phyloP scores from a whole-genome alignment of 345 rosid genomes.

The Carallia brachiata region DNA sequence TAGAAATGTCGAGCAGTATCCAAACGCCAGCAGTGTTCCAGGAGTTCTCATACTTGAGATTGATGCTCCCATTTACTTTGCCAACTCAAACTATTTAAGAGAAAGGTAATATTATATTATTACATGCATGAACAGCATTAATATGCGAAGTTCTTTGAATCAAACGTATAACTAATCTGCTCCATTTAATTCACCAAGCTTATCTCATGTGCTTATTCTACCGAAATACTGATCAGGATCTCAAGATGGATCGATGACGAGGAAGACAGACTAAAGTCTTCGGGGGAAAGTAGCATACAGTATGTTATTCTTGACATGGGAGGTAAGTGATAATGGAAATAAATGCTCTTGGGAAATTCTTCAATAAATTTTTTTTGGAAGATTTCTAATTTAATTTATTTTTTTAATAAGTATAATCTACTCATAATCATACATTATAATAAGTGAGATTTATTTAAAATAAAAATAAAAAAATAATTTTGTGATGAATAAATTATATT shows the following conservation, averaged over 20 bases:
- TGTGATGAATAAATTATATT: no score
- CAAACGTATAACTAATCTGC: not conserved
- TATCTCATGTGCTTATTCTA: not conserved
- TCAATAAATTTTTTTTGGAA: no score
- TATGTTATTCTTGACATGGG: slow-evolving; percentile 71
- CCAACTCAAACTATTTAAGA: slow-evolving; percentile 76
- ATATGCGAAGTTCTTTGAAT: no score
- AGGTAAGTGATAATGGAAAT: slow-evolving; percentile 32
- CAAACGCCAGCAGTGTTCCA: slow-evolving; percentile 47
- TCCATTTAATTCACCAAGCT: not conserved
- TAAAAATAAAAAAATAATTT: no score
- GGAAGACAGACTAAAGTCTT: slow-evolving; percentile 59
- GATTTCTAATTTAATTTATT: no score
- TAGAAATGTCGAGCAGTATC: slow-evolving; percentile 72
- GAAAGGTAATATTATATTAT: slow-evolving; percentile 49
- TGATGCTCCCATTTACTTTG: slow-evolving; percentile 84
- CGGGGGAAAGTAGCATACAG: slow-evolving; percentile 49
- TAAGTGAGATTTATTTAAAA: no score
- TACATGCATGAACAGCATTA: not conserved
- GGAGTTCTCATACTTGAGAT: slow-evolving; percentile 68
- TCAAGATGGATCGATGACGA: slow-evolving; percentile 81
- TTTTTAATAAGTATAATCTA: no score
- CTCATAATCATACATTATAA: no score
- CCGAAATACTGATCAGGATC: slow-evolving; percentile 38
- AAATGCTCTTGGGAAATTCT: not conserved